Evolutionary conservation across 257 asterid species (phyloP).

Genomic region (Capsicum pubescens): DNA sequence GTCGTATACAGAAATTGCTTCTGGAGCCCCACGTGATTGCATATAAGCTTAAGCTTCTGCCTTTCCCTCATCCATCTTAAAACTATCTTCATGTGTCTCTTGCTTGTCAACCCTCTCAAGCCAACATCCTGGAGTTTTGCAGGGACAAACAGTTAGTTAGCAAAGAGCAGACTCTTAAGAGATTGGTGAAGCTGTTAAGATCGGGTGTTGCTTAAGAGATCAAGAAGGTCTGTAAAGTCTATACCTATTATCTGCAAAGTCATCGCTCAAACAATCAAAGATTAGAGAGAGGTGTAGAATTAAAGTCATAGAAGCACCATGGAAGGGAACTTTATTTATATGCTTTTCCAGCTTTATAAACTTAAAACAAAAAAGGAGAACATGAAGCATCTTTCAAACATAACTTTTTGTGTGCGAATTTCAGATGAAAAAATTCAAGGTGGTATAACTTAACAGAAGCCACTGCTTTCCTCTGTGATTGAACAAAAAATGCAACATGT

Average conservation of each 20-base stretch:
- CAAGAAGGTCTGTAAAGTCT: neutral
- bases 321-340: neutral
- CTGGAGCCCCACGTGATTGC: conserved; percentile 79
- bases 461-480: neutral
- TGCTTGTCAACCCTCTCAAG: conserved; percentile 72
- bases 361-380: neutral
- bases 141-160: conserved; percentile 1
- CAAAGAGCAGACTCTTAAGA: neutral
- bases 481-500: neutral
- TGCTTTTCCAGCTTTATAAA: neutral
- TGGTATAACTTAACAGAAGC: neutral
- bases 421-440: neutral
- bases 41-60: conserved; percentile 69
- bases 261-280: neutral
- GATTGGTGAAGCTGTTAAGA: neutral
- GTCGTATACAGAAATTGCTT: conserved; percentile 78
- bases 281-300: neutral
- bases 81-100: conserved; percentile 81
- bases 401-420: neutral
- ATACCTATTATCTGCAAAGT: neutral
- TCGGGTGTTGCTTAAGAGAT: neutral
- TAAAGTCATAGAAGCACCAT: neutral
- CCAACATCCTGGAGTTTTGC: conserved; percentile 69
- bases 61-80: conserved; percentile 93
- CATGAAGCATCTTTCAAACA: neutral